Evolutionary conservation across 202 grass and related monocot species (phyloP), one percentile per base, ranked within the genome.

Genomic region (Cymbopogon flexuosus): DNA sequence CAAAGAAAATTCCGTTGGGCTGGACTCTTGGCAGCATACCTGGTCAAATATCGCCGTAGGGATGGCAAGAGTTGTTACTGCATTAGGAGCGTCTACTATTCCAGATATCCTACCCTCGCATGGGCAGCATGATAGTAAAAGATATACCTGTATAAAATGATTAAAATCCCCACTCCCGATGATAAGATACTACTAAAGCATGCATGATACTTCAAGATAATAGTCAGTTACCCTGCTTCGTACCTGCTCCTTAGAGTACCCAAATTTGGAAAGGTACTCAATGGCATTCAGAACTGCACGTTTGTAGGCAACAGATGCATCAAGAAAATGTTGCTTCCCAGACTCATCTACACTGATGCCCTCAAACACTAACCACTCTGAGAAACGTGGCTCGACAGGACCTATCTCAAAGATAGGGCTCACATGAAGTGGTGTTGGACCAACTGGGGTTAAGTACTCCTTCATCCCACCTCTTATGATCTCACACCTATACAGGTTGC

Each of bases 201-300:
- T 4, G 62, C 23, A 80, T 30, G 29, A 70, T 58, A 65, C 42
- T 69, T 74, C 41, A 77, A 42, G 19, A 62, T 54, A 39, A 62
- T 10, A 21, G 10, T 77, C 23, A 63, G 24, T 14, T 54, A 61
- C n/a, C 27, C 16, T 74, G 22, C 30, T 46, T 58, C 12, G 14
- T 42, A 97, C 95, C 95, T 97, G 95, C 65, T 97, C 95, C 83
- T 93, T 97, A 72, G 91, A 97, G 69, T 97, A 94, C 27, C 94
- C 91, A 73, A 97, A 97, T 22, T 9, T 89, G 10, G 90, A 92
- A 47, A 97, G 83, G 83, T 97, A 94, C 56, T 94, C 91, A 24
- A 94, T 92, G 75, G 94, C 94, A 87, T 97, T 94, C 33, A 97
- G 90, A 60, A 94, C 88, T 5, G 90, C 94, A 46, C 84, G 84